These are phyloP conservation scores for Penicillium sp. DNA, from an alignment of 2,329 filamentous ascomycete genomes.

Conservation along the genomic window DNA sequence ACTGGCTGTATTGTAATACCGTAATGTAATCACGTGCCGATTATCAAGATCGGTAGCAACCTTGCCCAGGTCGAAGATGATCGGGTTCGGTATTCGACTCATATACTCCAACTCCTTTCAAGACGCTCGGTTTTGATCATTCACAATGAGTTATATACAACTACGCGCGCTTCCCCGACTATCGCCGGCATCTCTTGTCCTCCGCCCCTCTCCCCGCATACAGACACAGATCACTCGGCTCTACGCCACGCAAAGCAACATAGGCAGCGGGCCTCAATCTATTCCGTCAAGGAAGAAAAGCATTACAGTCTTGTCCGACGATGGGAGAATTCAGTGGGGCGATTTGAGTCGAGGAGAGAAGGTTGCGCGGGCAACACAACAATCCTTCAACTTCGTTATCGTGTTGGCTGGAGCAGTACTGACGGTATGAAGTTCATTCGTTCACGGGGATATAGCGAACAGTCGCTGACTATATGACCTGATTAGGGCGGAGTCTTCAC, in stretches of 20 bases:
- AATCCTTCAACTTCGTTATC: conserved; percentile 82
- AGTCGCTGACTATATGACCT: background rate
- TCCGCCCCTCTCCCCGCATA: conserved; percentile 39
- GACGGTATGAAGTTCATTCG: conserved; percentile 57
- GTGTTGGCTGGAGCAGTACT: conserved; percentile 71
- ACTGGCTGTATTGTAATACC: conserved; percentile 4
- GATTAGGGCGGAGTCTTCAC: conserved; percentile 71
- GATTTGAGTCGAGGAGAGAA: conserved; percentile 76
- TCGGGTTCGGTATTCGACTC: background rate
- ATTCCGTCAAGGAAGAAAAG: conserved; percentile 57
- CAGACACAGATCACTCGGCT: conserved; percentile 39
- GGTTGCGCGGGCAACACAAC: conserved; percentile 79
- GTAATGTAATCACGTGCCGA: conserved; percentile 10
- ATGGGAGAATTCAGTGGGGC: conserved; percentile 77
- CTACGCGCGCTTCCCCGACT: conserved; percentile 20
- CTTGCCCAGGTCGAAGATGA: background rate
- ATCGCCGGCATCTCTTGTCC: conserved; percentile 15
- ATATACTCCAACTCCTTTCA: background rate
- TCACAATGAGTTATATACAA: conserved; percentile 22
- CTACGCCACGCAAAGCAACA: conserved; percentile 61
- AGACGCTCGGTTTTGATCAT: background rate
- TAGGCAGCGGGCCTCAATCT: conserved; percentile 44
- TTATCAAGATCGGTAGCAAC: conserved; percentile 14
- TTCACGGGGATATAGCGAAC: background rate
- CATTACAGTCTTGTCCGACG: conserved; percentile 83